phyloP scores from a whole-genome alignment of 345 rosid genomes.

The Syzygium grande region DNA sequence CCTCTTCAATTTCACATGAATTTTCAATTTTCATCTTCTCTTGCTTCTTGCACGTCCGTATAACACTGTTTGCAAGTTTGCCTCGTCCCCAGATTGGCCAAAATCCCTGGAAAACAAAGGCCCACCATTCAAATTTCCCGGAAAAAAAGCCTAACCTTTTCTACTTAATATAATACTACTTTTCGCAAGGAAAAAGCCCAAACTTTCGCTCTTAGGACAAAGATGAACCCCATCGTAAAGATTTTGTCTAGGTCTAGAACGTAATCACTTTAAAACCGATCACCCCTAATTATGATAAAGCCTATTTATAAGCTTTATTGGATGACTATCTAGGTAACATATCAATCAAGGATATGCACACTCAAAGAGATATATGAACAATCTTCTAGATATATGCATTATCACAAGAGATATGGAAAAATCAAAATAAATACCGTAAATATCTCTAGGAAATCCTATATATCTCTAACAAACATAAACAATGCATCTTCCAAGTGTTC shows the following conservation, averaged over 20 bases:
- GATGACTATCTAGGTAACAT: neutral
- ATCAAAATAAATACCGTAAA: neutral
- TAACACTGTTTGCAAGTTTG: neutral
- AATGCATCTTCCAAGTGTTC: neutral
- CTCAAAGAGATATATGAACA: neutral
- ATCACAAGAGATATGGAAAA: neutral
- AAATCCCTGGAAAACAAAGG: neutral
- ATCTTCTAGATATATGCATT: neutral
- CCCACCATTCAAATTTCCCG: neutral
- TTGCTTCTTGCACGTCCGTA: neutral
- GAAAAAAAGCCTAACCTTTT: neutral
- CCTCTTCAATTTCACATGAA: neutral
- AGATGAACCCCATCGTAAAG: neutral
- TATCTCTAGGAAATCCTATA: neutral
- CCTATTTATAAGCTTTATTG: neutral
- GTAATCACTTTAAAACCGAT: too few relatives aligned
- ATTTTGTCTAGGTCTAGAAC: too few relatives aligned
- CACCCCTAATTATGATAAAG: too few relatives aligned
- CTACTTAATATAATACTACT: neutral
- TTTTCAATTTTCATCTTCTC: neutral
- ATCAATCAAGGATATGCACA: neutral
- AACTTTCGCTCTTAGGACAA: neutral
- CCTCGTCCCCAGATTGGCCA: neutral
- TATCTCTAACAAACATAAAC: neutral
- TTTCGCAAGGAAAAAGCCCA: neutral